Evolutionary conservation across 176 grass and related monocot species (phyloP).

Genomic region (Oryza glumipatula): DNA sequence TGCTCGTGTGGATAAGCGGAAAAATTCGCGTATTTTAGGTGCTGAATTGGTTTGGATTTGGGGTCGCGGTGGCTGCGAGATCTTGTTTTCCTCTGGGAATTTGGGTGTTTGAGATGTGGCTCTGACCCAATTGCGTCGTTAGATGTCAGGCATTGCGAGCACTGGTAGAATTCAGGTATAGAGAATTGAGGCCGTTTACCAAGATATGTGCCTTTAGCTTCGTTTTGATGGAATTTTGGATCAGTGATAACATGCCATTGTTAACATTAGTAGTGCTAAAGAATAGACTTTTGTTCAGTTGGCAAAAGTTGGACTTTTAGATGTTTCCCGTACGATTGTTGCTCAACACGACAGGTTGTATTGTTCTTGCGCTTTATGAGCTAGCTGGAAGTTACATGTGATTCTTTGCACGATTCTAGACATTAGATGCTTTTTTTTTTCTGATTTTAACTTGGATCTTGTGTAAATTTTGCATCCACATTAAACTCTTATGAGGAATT

Average conservation of each 20-base stretch:
- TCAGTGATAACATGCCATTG: constrained; percentile 30
- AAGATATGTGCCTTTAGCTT: constrained; percentile 9
- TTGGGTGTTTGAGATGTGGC: too few relatives aligned
- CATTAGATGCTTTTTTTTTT: not conserved
- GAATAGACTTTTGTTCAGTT: not conserved
- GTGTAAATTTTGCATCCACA: not conserved
- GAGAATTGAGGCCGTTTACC: constrained; percentile 3
- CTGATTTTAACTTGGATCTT: not conserved
- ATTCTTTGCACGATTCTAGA: not conserved
- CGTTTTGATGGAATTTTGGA: constrained; percentile 28
- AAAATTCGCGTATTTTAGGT: constrained; percentile 45
- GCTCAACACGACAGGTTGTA: constrained; percentile 13
- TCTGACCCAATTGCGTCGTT: not conserved
- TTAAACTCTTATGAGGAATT: not conserved
- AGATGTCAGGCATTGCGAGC: not conserved
- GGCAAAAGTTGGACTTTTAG: constrained; percentile 3
- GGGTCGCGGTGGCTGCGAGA: constrained; percentile 3
- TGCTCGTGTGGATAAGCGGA: not conserved
- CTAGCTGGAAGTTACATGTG: constrained; percentile 1
- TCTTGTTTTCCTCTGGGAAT: not conserved
- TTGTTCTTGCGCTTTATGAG: not conserved
- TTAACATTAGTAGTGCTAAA: constrained; percentile 26
- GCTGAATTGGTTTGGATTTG: not conserved
- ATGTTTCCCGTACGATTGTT: not conserved
- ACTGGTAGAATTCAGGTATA: not conserved